These are phyloP conservation scores for Coprinopsis sp. DNA, from an alignment of 768 basidiomycete genomes.

Conservation along the genomic window DNA sequence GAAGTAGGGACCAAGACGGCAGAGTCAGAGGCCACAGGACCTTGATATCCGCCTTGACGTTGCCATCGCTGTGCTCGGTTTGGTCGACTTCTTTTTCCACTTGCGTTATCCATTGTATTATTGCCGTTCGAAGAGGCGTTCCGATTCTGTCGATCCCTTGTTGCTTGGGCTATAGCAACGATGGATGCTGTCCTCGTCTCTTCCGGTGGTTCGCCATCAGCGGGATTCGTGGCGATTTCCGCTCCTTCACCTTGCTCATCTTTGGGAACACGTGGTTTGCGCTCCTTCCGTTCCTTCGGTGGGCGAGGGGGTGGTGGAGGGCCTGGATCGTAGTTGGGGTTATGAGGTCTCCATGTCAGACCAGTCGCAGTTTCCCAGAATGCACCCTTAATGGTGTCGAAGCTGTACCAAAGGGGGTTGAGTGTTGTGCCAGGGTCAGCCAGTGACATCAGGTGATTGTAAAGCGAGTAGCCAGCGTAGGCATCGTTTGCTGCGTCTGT, in stretches of 20 bases:
- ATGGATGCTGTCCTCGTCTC: too few species aligned
- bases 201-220: too few species aligned
- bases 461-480: slow-evolving; percentile 56
- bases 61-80: too few species aligned
- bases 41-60: too few species aligned
- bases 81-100: too few species aligned
- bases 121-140: too few species aligned
- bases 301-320: slow-evolving; percentile 50
- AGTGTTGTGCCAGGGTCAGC: slow-evolving; percentile 25
- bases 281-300: slow-evolving; percentile 15
- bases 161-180: too few species aligned
- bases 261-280: not conserved
- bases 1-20: too few species aligned
- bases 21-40: too few species aligned
- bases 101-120: too few species aligned
- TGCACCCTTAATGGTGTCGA: slow-evolving; percentile 46
- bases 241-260: not conserved
- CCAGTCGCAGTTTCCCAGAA: slow-evolving; percentile 42
- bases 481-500: slow-evolving; percentile 73
- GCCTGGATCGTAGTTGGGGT: slow-evolving; percentile 71
- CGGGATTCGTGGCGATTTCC: too few species aligned
- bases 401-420: slow-evolving; percentile 49
- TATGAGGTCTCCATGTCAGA: slow-evolving; percentile 48
- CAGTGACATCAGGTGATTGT: slow-evolving; percentile 43
- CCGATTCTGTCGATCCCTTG: too few species aligned